phyloP scores from a whole-genome alignment of 768 basidiomycete species.

The Termitomyces bulborhizus region DNA sequence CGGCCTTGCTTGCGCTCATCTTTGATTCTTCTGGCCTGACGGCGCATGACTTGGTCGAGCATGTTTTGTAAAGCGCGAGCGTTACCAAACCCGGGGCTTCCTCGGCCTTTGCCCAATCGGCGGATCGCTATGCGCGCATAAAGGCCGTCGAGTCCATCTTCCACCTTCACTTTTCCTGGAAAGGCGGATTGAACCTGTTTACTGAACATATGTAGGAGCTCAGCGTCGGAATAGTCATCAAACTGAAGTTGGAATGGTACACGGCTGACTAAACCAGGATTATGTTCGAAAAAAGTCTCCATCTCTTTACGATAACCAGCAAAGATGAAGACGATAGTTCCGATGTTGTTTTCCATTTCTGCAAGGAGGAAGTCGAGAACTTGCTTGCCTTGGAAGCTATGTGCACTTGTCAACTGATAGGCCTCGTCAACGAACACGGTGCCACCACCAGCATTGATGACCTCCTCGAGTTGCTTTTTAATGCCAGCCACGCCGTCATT shows the following conservation, averaged over 20 bases:
- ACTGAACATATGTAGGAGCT: background rate
- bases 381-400: conserved; percentile 44
- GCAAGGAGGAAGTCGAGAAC: conserved; percentile 68
- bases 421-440: conserved; percentile 68
- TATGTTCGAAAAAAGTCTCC: conserved; percentile 75
- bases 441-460: conserved; percentile 52
- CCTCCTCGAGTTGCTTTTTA: conserved; percentile 40
- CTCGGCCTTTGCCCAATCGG: background rate
- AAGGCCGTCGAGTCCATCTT: background rate
- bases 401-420: conserved; percentile 51
- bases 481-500: conserved; percentile 49
- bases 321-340: conserved; percentile 59
- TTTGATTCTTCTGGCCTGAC: background rate
- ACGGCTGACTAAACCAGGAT: conserved; percentile 64
- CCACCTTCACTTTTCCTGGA: background rate
- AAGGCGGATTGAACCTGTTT: background rate
- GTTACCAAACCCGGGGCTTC: background rate
- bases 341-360: conserved; percentile 69
- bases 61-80: background rate
- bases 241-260: conserved; percentile 58
- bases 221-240: conserved; percentile 48
- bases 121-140: background rate
- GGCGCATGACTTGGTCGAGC: background rate
- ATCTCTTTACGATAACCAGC: conserved; percentile 69
- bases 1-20: background rate